A percentile compares a stretch with the other conserved stretches of the same genome.
Evolutionary conservation across 1,284 basidiomycete species (phyloP).

Genomic region (Tylopilus sp.): DNA sequence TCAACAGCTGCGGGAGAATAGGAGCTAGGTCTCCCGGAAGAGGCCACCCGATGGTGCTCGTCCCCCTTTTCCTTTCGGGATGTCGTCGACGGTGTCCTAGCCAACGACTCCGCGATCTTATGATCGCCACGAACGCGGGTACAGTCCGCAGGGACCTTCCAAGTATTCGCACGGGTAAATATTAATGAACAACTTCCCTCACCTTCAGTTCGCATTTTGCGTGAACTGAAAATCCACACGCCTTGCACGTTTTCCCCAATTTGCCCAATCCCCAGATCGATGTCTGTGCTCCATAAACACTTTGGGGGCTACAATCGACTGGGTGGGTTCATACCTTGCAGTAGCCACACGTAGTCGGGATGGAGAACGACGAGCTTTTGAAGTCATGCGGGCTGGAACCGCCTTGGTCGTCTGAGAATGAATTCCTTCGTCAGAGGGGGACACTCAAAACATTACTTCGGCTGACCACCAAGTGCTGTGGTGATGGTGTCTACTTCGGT

Average conservation of each 20-base stretch:
- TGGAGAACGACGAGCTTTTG: slow-evolving; percentile 80
- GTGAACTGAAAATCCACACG: slow-evolving; percentile 79
- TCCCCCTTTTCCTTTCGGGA: slow-evolving; percentile 30
- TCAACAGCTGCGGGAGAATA: slow-evolving; percentile 16
- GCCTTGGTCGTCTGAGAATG: slow-evolving; percentile 62
- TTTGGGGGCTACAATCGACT: background rate
- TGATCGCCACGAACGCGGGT: slow-evolving; percentile 29
- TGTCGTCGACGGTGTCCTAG: slow-evolving; percentile 32
- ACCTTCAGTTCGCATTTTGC: slow-evolving; percentile 83
- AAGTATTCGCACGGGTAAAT: slow-evolving; percentile 7
- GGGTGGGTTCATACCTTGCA: slow-evolving; percentile 56
- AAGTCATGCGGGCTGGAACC: slow-evolving; percentile 69
- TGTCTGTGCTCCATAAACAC: slow-evolving; percentile 42
- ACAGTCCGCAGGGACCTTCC: slow-evolving; percentile 74
- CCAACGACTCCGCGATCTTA: slow-evolving; percentile 23
- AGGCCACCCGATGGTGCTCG: slow-evolving; percentile 7
- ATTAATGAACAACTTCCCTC: slow-evolving; percentile 7
- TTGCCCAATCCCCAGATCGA: slow-evolving; percentile 84
- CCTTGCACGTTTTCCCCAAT: slow-evolving; percentile 77
- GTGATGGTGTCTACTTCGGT: slow-evolving; percentile 61
- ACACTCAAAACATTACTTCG: background rate
- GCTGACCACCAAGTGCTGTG: slow-evolving; percentile 61
- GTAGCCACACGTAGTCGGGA: slow-evolving; percentile 75
- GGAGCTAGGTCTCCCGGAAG: slow-evolving; percentile 10
- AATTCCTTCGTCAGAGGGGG: slow-evolving; percentile 1